phyloP scores from a whole-genome alignment of 2,329 filamentous ascomycete species.

The Malbranchea zuffiana region DNA sequence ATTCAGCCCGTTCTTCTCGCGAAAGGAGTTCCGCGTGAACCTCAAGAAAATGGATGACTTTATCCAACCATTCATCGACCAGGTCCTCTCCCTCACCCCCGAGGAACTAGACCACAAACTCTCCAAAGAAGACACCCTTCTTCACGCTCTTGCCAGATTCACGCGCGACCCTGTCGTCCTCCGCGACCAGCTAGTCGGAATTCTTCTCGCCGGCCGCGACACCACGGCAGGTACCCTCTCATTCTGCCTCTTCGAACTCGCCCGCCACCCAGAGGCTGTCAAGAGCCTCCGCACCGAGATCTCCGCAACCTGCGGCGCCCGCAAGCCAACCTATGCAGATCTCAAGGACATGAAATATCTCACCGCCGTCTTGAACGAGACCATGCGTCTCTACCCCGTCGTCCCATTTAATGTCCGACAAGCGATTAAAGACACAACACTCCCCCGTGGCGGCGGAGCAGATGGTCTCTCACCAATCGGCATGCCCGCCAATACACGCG shows the following conservation, averaged over 20 bases:
- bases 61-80: constrained; percentile 66
- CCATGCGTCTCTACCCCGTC: constrained; percentile 62
- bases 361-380: constrained; percentile 60
- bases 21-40: constrained; percentile 50
- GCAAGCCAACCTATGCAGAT: constrained; percentile 56
- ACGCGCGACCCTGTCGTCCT: constrained; percentile 56
- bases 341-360: constrained; percentile 84
- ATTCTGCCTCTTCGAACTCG: constrained; percentile 74
- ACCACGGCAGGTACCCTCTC: constrained; percentile 74
- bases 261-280: constrained; percentile 56
- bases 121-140: constrained; percentile 68
- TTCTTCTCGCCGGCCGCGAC: constrained; percentile 71
- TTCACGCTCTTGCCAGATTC: constrained; percentile 72
- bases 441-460: constrained; percentile 53
- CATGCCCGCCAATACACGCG: constrained; percentile 37
- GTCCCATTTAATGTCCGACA: constrained; percentile 71
- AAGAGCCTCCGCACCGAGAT: constrained; percentile 64
- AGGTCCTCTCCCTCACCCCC: constrained; percentile 55
- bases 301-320: constrained; percentile 52
- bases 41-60: constrained; percentile 64
- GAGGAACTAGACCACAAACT: constrained; percentile 61
- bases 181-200: constrained; percentile 71
- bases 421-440: constrained; percentile 59
- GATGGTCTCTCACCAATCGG: constrained; percentile 38
- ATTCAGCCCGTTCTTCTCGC: constrained; percentile 53